Evolutionary conservation across 441 rosid genomes (phyloP).

Genomic region (Erodium trifolium): DNA sequence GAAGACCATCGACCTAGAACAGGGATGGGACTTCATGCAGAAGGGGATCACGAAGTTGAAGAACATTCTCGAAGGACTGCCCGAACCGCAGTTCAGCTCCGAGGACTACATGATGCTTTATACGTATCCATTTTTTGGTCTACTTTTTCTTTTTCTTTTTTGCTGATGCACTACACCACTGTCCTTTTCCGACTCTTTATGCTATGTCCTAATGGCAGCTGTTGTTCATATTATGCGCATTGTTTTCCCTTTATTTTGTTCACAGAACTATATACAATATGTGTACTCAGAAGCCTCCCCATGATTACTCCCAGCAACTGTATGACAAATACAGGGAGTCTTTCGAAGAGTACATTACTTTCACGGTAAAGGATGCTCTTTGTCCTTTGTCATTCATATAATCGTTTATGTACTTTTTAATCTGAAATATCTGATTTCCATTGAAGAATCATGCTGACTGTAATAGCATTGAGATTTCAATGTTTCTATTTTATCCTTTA

Average conservation of each 20-base stretch:
- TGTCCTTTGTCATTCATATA: no score
- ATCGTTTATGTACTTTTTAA: no score
- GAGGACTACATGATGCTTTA: constrained; percentile 84
- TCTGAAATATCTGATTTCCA: no score
- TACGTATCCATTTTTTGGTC: constrained; percentile 36
- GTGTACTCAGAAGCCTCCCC: constrained; percentile 89
- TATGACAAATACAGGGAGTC: constrained; percentile 72
- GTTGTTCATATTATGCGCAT: no score
- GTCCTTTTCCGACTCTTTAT: no score
- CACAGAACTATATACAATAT: constrained; percentile 75
- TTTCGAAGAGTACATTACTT: constrained; percentile 59
- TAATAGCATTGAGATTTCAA: no score
- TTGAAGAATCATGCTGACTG: no score
- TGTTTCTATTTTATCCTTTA: no score
- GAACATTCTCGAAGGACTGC: constrained; percentile 55
- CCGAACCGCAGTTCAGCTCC: constrained; percentile 47
- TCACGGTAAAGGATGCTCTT: neutral
- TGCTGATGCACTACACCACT: no score
- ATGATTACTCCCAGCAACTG: constrained; percentile 83
- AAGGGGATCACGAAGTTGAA: constrained; percentile 65
- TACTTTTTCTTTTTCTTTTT: no score
- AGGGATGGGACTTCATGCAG: constrained; percentile 84
- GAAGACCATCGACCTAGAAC: constrained; percentile 47
- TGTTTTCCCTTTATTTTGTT: no score
- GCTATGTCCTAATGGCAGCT: no score